phyloP scores from a whole-genome alignment of 2,329 filamentous ascomycete genomes.

The Tetracladium maxilliforme region DNA sequence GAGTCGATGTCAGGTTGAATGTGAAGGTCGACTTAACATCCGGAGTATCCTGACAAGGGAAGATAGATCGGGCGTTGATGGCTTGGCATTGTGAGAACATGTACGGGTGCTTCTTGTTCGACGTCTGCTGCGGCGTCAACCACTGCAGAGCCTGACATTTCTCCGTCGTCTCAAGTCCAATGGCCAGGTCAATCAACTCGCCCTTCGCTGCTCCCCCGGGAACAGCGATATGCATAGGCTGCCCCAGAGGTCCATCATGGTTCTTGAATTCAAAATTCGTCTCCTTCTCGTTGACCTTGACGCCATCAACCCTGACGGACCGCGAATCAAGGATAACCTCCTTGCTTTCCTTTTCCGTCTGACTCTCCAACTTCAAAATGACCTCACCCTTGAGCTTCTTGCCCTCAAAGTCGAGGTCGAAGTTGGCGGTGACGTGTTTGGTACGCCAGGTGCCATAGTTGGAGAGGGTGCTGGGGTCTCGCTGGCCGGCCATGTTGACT shows the following conservation, averaged over 20 bases:
- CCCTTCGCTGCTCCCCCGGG: slow-evolving; percentile 38
- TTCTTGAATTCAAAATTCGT: slow-evolving; percentile 32
- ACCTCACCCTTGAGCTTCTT: slow-evolving; percentile 68
- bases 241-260: slow-evolving; percentile 59
- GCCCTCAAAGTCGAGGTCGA: slow-evolving; percentile 71
- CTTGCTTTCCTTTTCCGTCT: slow-evolving; percentile 56
- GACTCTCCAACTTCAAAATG: slow-evolving; percentile 58
- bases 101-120: slow-evolving; percentile 90
- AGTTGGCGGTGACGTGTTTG: slow-evolving; percentile 66
- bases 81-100: slow-evolving; percentile 98
- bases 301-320: slow-evolving; percentile 54
- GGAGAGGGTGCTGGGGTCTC: slow-evolving; percentile 80
- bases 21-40: slow-evolving; percentile 93
- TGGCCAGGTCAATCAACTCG: slow-evolving; percentile 37
- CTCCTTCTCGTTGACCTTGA: slow-evolving; percentile 47
- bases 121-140: slow-evolving; percentile 85
- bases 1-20: slow-evolving; percentile 73
- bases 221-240: slow-evolving; percentile 51
- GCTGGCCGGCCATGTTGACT: slow-evolving; percentile 13
- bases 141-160: slow-evolving; percentile 89
- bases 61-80: slow-evolving; percentile 84
- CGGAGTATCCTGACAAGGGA: slow-evolving; percentile 94
- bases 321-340: slow-evolving; percentile 85
- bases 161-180: slow-evolving; percentile 67
- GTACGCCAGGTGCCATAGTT: slow-evolving; percentile 87